Evolutionary conservation across 352 stramenopile genomes (phyloP).

Genomic region (Pythium vanterpoolii): DNA sequence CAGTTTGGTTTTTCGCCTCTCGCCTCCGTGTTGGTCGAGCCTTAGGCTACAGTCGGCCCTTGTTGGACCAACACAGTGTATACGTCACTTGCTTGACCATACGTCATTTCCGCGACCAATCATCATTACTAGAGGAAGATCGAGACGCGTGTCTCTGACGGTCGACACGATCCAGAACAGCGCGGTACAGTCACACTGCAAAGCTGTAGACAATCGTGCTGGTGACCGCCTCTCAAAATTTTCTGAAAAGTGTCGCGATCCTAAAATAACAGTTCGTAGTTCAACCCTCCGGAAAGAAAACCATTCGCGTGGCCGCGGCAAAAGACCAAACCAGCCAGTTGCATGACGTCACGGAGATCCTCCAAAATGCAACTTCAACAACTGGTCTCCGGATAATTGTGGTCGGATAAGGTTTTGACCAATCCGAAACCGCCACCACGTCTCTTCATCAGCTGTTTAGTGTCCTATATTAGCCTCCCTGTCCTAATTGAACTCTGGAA

Average conservation of each 20-base stretch:
- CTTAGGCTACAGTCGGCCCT: neutral
- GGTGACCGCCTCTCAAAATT: neutral
- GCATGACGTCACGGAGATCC: conserved; percentile 22
- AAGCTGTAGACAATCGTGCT: too few species aligned
- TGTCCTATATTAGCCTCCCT: conserved; percentile 9
- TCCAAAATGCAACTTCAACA: conserved; percentile 25
- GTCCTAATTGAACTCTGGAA: neutral
- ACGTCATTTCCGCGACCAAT: neutral
- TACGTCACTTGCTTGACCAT: neutral
- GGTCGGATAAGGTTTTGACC: conserved; percentile 8
- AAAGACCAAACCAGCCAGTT: conserved; percentile 1
- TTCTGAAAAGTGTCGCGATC: neutral
- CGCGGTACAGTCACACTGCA: too few species aligned
- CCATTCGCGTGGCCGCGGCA: neutral
- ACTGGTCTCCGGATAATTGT: conserved; percentile 10
- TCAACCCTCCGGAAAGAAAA: neutral
- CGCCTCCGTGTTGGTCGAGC: too few species aligned
- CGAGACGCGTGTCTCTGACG: neutral
- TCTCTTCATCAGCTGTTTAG: neutral
- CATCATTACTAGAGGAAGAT: neutral
- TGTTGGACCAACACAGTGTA: neutral
- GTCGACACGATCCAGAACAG: neutral
- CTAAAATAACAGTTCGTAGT: too few species aligned
- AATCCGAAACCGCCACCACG: conserved; percentile 5
- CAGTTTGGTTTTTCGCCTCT: too few species aligned